These are phyloP conservation scores for Linderniella brevidens DNA, from an alignment of 257 asterid species.

Conservation along the genomic window DNA sequence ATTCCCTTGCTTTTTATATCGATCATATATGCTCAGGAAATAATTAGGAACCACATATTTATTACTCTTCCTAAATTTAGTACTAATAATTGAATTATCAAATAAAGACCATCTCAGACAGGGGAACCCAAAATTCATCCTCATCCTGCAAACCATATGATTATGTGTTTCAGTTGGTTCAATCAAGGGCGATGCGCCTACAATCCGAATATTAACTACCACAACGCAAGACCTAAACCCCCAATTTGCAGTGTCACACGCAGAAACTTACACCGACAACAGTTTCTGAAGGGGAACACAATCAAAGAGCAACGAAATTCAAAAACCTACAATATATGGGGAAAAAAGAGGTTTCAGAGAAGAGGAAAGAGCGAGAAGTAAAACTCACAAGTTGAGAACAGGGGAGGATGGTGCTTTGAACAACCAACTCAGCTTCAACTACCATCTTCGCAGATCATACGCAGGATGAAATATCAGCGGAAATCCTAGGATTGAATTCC, in stretches of 20 bases:
- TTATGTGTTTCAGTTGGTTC: no score
- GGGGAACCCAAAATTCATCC: no score
- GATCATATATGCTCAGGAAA: no score
- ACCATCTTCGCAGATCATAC: constrained; percentile 29
- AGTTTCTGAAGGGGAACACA: background rate
- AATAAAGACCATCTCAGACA: no score
- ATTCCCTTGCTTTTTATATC: background rate
- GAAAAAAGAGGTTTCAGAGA: background rate
- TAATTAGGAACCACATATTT: no score
- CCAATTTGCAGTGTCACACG: background rate
- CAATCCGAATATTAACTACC: no score
- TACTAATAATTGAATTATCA: no score
- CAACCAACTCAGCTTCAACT: constrained; percentile 51
- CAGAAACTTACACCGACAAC: background rate
- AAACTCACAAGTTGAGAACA: constrained; percentile 30
- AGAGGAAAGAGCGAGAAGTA: background rate
- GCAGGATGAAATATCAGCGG: background rate
- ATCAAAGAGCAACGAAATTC: background rate
- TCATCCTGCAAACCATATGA: no score
- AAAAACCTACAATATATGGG: background rate
- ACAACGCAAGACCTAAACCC: no score
- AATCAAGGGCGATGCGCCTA: no score
- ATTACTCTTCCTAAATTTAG: no score
- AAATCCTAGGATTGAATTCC: background rate
- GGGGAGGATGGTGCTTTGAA: constrained; percentile 32